phyloP scores from a whole-genome alignment of 78 protist genomes.

The Chrysochromulina tobinii region DNA sequence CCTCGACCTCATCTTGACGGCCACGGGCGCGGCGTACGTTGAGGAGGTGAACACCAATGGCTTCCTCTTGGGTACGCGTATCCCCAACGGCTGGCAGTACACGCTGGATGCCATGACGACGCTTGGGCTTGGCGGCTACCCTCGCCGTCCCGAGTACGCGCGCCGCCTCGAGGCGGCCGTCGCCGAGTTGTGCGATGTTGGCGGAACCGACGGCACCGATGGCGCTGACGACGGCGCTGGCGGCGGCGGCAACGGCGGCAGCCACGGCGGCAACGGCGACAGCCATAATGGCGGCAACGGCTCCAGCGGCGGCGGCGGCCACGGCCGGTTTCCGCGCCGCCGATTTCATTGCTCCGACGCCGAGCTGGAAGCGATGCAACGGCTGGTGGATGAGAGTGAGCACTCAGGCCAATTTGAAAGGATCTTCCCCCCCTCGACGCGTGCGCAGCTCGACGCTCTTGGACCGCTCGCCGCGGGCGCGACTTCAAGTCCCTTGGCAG shows the following conservation, averaged over 20 bases:
- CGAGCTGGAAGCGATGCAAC: not conserved
- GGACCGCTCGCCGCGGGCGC: too few relatives aligned
- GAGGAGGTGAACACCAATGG: not conserved
- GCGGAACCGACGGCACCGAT: too few relatives aligned
- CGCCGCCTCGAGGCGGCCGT: too few relatives aligned
- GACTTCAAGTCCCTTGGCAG: too few relatives aligned
- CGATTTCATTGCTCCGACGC: not conserved
- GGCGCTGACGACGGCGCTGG: too few relatives aligned
- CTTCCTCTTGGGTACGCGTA: not conserved
- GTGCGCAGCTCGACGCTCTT: too few relatives aligned
- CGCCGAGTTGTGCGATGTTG: not conserved
- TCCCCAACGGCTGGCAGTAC: not conserved
- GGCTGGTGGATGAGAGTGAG: not conserved
- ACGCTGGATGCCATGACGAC: not conserved
- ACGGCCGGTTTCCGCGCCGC: too few relatives aligned
- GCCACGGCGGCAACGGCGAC: too few relatives aligned
- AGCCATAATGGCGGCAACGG: too few relatives aligned
- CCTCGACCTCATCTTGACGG: not conserved
- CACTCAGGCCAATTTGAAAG: not conserved
- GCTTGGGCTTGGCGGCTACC: not conserved
- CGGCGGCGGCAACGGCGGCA: too few relatives aligned
- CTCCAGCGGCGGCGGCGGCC: too few relatives aligned
- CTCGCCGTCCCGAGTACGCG: too few relatives aligned
- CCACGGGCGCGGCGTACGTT: not conserved
- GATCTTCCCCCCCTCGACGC: not conserved